phyloP scores from a whole-genome alignment of 2,329 filamentous ascomycete species.

The Botrytis sinoallii region DNA sequence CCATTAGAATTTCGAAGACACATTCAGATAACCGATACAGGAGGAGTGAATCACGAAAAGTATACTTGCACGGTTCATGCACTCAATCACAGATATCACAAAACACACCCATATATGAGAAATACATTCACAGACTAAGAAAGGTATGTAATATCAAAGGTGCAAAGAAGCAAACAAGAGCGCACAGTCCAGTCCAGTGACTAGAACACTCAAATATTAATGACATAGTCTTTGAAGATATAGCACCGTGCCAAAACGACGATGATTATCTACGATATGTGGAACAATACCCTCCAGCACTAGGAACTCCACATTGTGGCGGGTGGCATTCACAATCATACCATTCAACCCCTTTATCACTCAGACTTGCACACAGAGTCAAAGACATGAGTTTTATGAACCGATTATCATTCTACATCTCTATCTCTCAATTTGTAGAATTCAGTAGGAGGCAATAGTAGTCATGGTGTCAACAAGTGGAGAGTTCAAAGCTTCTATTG shows the following conservation, averaged over 20 bases:
- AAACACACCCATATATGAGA: no score
- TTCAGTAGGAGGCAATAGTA: not conserved
- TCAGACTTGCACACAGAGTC: not conserved
- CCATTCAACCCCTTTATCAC: not conserved
- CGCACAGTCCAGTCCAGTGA: not conserved
- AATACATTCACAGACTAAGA: not conserved
- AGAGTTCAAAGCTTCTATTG: no score
- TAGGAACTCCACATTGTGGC: not conserved
- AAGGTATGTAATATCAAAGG: not conserved
- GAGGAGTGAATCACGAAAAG: not conserved
- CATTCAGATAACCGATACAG: not conserved
- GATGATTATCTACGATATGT: not conserved
- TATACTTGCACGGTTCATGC: rapidly evolving
- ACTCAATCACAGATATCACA: not conserved
- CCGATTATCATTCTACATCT: rapidly evolving
- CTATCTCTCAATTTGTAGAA: not conserved
- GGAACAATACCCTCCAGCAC: not conserved
- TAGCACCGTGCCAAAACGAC: not conserved
- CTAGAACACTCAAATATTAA: not conserved
- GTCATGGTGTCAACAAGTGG: not conserved
- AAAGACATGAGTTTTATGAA: rapidly evolving
- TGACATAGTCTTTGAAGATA: not conserved
- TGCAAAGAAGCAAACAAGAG: not conserved
- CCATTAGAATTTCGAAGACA: not conserved
- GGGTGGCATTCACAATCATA: not conserved